phyloP scores from a whole-genome alignment of 208 protist species.

The Herpetomonas tarakana region DNA sequence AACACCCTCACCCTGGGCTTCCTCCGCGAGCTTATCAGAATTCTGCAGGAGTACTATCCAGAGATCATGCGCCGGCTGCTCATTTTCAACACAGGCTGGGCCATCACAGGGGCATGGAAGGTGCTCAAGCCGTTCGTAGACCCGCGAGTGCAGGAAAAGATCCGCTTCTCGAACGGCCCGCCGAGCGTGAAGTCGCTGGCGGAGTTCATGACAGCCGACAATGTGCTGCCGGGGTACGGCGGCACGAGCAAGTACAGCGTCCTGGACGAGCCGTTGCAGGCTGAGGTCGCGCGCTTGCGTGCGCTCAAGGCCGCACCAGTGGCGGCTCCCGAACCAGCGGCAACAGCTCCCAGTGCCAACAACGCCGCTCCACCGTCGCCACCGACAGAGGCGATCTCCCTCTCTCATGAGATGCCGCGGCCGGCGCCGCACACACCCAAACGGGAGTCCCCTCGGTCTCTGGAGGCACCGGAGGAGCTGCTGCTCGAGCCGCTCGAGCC shows the following conservation, averaged over 20 bases:
- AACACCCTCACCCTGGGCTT: constrained; percentile 49
- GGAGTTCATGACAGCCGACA: constrained; percentile 40
- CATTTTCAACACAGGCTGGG: constrained; percentile 81
- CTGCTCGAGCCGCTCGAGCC: neutral
- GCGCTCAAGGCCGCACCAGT: neutral
- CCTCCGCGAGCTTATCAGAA: constrained; percentile 38
- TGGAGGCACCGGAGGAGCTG: neutral
- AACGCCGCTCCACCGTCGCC: neutral
- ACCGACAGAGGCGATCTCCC: neutral
- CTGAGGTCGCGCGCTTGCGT: constrained; percentile 28
- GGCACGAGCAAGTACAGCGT: constrained; percentile 32
- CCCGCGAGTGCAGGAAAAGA: constrained; percentile 72
- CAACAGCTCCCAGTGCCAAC: neutral
- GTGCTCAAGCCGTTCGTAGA: constrained; percentile 67
- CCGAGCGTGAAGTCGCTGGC: constrained; percentile 35
- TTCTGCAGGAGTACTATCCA: constrained; percentile 79
- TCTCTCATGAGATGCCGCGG: neutral
- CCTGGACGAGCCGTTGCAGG: constrained; percentile 27
- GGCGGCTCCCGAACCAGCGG: neutral
- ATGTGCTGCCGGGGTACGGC: constrained; percentile 50
- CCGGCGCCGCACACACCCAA: neutral
- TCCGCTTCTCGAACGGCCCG: constrained; percentile 55
- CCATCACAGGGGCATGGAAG: constrained; percentile 75
- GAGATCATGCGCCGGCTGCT: constrained; percentile 74
- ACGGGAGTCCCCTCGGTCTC: neutral